Percentiles rank a stretch among this genome's conserved stretches.
Evolutionary conservation across 169 alveolate genomes (phyloP).

Genomic region (Eimeria mitis): DNA sequence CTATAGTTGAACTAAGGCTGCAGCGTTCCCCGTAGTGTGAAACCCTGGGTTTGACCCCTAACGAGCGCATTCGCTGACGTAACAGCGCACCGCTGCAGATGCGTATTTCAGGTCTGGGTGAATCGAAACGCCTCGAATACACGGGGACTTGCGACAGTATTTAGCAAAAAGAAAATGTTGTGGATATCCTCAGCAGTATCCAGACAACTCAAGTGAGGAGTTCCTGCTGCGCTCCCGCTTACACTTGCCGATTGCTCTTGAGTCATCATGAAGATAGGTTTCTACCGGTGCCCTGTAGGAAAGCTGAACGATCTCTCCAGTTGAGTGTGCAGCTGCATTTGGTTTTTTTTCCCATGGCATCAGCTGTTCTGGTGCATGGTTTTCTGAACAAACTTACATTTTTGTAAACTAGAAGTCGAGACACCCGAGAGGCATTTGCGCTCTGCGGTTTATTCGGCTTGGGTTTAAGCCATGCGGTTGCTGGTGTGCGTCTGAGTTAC

Average conservation of each 20-base stretch:
- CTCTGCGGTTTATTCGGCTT: not conserved
- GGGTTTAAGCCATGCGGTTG: not conserved
- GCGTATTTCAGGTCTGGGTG: not conserved
- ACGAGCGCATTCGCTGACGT: not conserved
- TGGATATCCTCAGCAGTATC: not conserved
- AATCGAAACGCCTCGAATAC: not conserved
- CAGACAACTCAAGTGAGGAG: not conserved
- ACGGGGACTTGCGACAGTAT: not conserved
- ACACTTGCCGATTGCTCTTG: not conserved
- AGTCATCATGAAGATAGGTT: not conserved
- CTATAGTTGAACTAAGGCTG: not conserved
- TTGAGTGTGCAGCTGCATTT: not conserved
- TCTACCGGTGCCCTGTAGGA: not conserved
- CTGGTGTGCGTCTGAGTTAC: not conserved
- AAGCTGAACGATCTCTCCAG: not conserved
- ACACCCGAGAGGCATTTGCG: not conserved
- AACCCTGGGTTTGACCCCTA: not conserved
- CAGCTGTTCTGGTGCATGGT: not conserved
- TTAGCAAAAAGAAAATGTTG: not conserved
- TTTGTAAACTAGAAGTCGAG: constrained; percentile 13
- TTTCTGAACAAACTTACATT: not conserved
- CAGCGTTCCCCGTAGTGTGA: not conserved
- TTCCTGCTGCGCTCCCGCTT: not conserved
- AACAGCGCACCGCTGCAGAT: not conserved
- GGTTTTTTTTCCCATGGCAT: not conserved